Evolutionary conservation across 2,329 filamentous ascomycete species (phyloP).

Genomic region (Pseudogymnoascus sp.): DNA sequence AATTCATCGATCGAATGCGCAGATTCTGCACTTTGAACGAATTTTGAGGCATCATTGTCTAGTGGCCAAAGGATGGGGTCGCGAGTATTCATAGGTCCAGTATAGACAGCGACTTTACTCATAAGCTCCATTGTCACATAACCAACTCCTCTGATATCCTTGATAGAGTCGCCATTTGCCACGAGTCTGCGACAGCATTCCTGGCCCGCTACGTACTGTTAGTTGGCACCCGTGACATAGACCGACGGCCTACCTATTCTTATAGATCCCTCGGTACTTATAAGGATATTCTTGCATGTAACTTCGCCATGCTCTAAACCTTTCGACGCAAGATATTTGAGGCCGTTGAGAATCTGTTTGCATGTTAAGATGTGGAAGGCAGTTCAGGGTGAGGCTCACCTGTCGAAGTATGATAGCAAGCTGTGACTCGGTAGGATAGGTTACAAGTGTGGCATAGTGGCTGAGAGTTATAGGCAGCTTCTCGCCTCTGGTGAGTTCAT

Average conservation of each 20-base stretch:
- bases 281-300: slow-evolving; percentile 15
- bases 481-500: slow-evolving; percentile 13
- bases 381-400: slow-evolving; percentile 4
- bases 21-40: slow-evolving; percentile 12
- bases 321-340: slow-evolving; percentile 12
- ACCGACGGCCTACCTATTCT: slow-evolving; percentile 13
- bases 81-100: slow-evolving; percentile 11
- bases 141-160: slow-evolving; percentile 15
- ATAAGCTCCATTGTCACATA: slow-evolving; percentile 16
- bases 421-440: background rate
- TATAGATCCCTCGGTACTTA: slow-evolving; percentile 13
- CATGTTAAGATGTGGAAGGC: background rate
- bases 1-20: slow-evolving; percentile 3
- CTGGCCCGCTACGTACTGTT: slow-evolving; percentile 12
- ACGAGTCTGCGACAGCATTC: slow-evolving; percentile 7
- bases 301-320: slow-evolving; percentile 13
- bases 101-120: slow-evolving; percentile 12
- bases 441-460: slow-evolving; percentile 11
- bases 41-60: slow-evolving; percentile 11
- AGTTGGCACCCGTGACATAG: background rate
- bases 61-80: slow-evolving; percentile 6
- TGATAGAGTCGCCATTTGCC: background rate
- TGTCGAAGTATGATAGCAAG: slow-evolving; percentile 13
- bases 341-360: slow-evolving; percentile 13
- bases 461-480: slow-evolving; percentile 14